These are phyloP conservation scores for Penicillium digitatum DNA, from an alignment of 2,329 filamentous ascomycete species.

Conservation along the genomic window DNA sequence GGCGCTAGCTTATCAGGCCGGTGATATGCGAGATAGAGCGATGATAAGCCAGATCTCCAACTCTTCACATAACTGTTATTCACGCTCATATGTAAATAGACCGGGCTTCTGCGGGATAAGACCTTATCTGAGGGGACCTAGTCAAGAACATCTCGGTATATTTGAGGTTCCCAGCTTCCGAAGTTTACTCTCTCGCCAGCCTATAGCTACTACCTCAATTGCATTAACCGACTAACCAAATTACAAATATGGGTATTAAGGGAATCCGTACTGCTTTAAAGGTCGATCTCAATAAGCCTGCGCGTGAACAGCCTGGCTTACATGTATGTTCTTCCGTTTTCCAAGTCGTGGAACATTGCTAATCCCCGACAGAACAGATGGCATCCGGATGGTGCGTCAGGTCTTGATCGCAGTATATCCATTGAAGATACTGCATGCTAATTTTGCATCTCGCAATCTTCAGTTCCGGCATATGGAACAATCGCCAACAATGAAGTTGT, in stretches of 20 bases:
- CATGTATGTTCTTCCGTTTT: conserved; percentile 55
- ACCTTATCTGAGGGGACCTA: conserved; percentile 3
- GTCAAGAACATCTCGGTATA: neutral
- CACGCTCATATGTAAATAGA: neutral
- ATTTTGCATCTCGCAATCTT: neutral
- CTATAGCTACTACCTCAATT: neutral
- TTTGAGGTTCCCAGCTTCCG: neutral
- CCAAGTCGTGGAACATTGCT: neutral
- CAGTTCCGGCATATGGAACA: conserved; percentile 68
- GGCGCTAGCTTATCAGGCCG: conserved; percentile 7
- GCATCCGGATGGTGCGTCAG: conserved; percentile 77
- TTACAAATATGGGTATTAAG: conserved; percentile 34
- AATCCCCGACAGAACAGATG: conserved; percentile 66
- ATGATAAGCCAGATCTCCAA: conserved; percentile 5
- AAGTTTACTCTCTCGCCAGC: neutral
- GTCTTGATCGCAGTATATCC: neutral
- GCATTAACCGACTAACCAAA: neutral
- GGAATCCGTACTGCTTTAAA: conserved; percentile 66
- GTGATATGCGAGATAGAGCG: conserved; percentile 14
- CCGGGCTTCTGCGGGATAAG: conserved; percentile 1
- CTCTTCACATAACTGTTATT: neutral
- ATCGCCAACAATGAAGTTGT: conserved; percentile 83
- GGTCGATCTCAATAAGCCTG: conserved; percentile 68
- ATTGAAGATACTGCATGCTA: neutral
- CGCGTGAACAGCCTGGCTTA: conserved; percentile 63